phyloP scores from a whole-genome alignment of 1,284 basidiomycete genomes.

The Ganoderma boninense region DNA sequence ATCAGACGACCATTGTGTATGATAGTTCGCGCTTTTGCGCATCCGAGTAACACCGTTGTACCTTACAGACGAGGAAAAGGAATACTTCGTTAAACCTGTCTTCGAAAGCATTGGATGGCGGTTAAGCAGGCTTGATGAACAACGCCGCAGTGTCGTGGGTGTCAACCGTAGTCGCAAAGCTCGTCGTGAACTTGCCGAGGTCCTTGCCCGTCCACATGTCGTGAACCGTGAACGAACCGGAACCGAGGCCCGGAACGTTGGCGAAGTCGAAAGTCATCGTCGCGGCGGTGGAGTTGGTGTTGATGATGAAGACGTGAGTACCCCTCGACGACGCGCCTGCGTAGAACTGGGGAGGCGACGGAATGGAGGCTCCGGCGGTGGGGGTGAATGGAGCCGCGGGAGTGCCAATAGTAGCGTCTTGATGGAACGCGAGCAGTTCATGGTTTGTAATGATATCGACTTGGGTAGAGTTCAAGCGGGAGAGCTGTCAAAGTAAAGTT shows the following conservation, averaged over 20 bases:
- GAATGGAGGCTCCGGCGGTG: slow-evolving; percentile 46
- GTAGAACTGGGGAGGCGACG: slow-evolving; percentile 60
- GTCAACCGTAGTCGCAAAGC: slow-evolving; percentile 51
- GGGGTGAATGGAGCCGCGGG: slow-evolving; percentile 59
- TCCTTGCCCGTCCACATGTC: slow-evolving; percentile 63
- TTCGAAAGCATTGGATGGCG: background rate
- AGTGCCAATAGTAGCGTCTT: slow-evolving; percentile 54
- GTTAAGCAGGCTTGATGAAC: slow-evolving; percentile 12
- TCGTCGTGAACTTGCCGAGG: slow-evolving; percentile 51
- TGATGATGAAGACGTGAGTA: slow-evolving; percentile 63
- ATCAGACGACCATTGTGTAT: background rate
- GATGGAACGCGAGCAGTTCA: slow-evolving; percentile 62
- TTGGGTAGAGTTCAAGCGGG: slow-evolving; percentile 48
- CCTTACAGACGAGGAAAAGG: background rate
- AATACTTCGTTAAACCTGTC: background rate
- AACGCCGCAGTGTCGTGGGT: slow-evolving; percentile 59
- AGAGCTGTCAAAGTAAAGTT: slow-evolving; percentile 45
- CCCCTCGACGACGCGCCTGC: slow-evolving; percentile 57
- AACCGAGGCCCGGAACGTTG: slow-evolving; percentile 52
- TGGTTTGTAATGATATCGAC: slow-evolving; percentile 58
- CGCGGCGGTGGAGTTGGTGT: slow-evolving; percentile 49
- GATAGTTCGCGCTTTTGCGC: background rate
- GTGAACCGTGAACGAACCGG: slow-evolving; percentile 52
- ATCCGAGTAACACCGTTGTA: background rate
- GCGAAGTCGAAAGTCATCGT: slow-evolving; percentile 56